phyloP scores from a whole-genome alignment of 2,329 filamentous ascomycete genomes.

The Aspergillus felis region DNA sequence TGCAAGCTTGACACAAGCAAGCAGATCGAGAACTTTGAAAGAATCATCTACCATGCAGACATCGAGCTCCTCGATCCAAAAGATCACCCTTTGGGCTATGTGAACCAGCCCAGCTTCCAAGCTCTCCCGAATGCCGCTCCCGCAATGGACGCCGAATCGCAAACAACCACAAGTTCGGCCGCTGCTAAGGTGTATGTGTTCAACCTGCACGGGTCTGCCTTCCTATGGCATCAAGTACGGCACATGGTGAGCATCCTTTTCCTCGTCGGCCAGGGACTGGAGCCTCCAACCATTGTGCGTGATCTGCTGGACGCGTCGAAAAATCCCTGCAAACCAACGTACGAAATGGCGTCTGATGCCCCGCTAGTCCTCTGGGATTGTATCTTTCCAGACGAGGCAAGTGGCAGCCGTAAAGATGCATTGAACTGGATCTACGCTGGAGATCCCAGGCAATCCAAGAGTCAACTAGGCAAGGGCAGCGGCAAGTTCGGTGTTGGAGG shows the following conservation, averaged over 20 bases:
- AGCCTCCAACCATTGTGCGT: slow-evolving; percentile 67
- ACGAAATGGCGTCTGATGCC: slow-evolving; percentile 84
- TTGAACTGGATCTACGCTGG: slow-evolving; percentile 77
- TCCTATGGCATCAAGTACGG: slow-evolving; percentile 96
- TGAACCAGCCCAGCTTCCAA: slow-evolving; percentile 47
- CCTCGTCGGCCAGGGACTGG: slow-evolving; percentile 82
- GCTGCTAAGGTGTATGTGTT: slow-evolving; percentile 75
- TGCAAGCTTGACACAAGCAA: slow-evolving; percentile 91
- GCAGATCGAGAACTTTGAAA: slow-evolving; percentile 77
- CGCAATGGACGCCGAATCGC: slow-evolving; percentile 13
- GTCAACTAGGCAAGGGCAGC: slow-evolving; percentile 45
- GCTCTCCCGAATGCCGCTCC: slow-evolving; percentile 21
- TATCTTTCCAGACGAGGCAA: slow-evolving; percentile 64
- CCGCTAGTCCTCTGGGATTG: slow-evolving; percentile 96
- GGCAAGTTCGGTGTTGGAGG: slow-evolving; percentile 63
- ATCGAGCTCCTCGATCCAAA: slow-evolving; percentile 64
- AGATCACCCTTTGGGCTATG: slow-evolving; percentile 54
- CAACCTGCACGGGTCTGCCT: slow-evolving; percentile 82
- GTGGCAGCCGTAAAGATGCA: slow-evolving; percentile 52
- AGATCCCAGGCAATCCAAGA: slow-evolving; percentile 50
- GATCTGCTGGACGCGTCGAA: slow-evolving; percentile 68
- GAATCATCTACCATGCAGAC: slow-evolving; percentile 74
- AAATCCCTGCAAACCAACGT: slow-evolving; percentile 74
- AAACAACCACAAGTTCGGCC: slow-evolving; percentile 27
- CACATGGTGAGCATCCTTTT: slow-evolving; percentile 94